Evolutionary conservation across 2,329 filamentous ascomycete genomes (phyloP).

Genomic region (Pseudogymnoascus sp.): DNA sequence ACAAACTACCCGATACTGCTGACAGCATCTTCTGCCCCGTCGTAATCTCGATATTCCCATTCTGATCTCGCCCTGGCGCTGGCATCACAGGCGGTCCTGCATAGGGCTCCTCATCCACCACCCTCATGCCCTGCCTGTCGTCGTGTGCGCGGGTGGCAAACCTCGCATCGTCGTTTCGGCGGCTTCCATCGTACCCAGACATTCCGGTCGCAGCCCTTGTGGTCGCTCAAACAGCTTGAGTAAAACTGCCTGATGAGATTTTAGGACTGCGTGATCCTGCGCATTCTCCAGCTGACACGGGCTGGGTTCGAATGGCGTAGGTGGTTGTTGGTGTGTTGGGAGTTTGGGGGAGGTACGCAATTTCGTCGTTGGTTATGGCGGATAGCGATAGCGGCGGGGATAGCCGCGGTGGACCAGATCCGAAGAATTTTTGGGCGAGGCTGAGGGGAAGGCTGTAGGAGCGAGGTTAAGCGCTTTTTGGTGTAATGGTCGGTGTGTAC

Average conservation of each 20-base stretch:
- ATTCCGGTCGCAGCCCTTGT: slow-evolving; percentile 8
- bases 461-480: not conserved
- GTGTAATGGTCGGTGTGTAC: not conserved
- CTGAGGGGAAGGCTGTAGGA: not conserved
- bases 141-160: not conserved
- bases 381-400: not conserved
- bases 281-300: not conserved
- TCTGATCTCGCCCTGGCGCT: slow-evolving; percentile 20
- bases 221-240: not conserved
- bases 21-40: slow-evolving; percentile 89
- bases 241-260: slow-evolving; percentile 4
- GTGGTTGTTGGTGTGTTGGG: not conserved
- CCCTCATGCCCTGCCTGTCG: not conserved
- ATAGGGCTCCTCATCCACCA: not conserved
- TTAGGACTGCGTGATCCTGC: not conserved
- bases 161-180: not conserved
- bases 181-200: slow-evolving; percentile 12
- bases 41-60: slow-evolving; percentile 57
- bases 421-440: not conserved
- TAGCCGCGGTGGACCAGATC: not conserved
- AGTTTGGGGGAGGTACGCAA: not conserved
- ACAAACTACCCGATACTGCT: slow-evolving; percentile 78
- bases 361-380: not conserved
- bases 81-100: not conserved
- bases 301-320: not conserved